Evolutionary conservation across 1,284 basidiomycete genomes (phyloP), one percentile per base, ranked within the genome.

Genomic region (Ceratorhiza oryzae-sativae): DNA sequence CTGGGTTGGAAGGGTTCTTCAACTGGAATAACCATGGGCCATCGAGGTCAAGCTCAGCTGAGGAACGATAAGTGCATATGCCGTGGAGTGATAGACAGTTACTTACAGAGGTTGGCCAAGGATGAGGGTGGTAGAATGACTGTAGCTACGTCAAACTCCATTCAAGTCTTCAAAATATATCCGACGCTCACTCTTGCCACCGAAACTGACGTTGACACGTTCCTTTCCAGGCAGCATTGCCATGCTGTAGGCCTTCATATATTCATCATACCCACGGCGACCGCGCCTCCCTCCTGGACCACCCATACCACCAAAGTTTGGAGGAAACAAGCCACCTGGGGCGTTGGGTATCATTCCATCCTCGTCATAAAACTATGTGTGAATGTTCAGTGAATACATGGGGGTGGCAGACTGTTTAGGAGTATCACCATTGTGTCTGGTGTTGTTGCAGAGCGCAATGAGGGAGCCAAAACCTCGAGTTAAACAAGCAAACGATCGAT

Each of bases 111-210:
- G 75, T 90, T 90, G 1, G 95, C 95, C 1, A 99, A 86, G 8
- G 96, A 93, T 51, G 96, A 98, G 2, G 93, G 93, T 1, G 97
- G 97, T 94, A 99, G 95, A 73, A 99, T 94, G 77, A 99, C 96
- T 97, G 76, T 34, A 23, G 34, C 13, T 3, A 4, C 8, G 72
- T 1, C 41, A 2, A 41, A 46, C 2, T 30, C 18, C 61, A 49
- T 41, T 65, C 36, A 45, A 39, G 10, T n/a, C 46, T 55, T 6
- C 36, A 30, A 32, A 61, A 73, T 76, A 62, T 41, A 39, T 48
- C 65, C 39, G 32, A 59, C 39, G 87, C 94, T 80, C 82, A 98
- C 96, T 95, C 85, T 99, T 99, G 78, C 97, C 97, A 76, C 97
- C 97, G 77, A 97, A 94, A 77, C 93, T 93, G 67, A 98, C 83